Conservation (phyloP, 805 yeast genomes). For the Kuraishia molischiana region DNA sequence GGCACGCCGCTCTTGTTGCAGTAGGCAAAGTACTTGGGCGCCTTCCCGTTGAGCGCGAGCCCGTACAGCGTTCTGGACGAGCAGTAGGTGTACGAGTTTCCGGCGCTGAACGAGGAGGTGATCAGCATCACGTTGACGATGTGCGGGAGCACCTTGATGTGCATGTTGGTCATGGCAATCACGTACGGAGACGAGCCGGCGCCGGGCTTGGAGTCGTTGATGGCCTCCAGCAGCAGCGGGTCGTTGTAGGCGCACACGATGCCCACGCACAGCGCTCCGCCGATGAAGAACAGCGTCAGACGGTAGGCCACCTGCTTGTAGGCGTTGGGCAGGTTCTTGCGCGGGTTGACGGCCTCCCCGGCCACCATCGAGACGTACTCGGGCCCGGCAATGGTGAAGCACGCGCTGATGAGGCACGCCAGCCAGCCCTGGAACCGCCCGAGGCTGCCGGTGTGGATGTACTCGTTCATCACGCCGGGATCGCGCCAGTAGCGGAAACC, state of each 20-base stretch:
- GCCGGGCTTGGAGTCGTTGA: slow-evolving; percentile 50
- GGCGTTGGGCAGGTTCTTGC: slow-evolving; percentile 27
- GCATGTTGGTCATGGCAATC: slow-evolving; percentile 59
- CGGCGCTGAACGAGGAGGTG: slow-evolving; percentile 70
- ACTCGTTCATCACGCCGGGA: slow-evolving; percentile 30
- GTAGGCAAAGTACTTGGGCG: slow-evolving; percentile 53
- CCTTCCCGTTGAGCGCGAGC: slow-evolving; percentile 58
- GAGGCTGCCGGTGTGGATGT: slow-evolving; percentile 22
- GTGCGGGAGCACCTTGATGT: slow-evolving; percentile 57
- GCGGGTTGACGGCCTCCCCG: slow-evolving; percentile 32
- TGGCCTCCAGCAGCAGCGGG: slow-evolving; percentile 28
- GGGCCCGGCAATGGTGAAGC: slow-evolving; percentile 31
- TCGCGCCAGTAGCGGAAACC: slow-evolving; percentile 37
- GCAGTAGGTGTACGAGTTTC: slow-evolving; percentile 67
- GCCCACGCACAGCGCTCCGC: slow-evolving; percentile 31
- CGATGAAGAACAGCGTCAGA: slow-evolving; percentile 32
- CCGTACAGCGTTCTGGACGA: slow-evolving; percentile 58
- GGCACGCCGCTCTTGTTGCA: slow-evolving; percentile 68
- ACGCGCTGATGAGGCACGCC: slow-evolving; percentile 26
- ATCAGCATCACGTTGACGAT: slow-evolving; percentile 68
- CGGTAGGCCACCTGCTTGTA: slow-evolving; percentile 32
- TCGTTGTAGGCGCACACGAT: slow-evolving; percentile 27
- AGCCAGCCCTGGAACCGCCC: slow-evolving; percentile 34
- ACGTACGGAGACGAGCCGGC: slow-evolving; percentile 76
- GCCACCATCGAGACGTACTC: slow-evolving; percentile 34